These are phyloP conservation scores for Aphanomyces astaci DNA, from an alignment of 352 stramenopile species.

Conservation along the genomic window DNA sequence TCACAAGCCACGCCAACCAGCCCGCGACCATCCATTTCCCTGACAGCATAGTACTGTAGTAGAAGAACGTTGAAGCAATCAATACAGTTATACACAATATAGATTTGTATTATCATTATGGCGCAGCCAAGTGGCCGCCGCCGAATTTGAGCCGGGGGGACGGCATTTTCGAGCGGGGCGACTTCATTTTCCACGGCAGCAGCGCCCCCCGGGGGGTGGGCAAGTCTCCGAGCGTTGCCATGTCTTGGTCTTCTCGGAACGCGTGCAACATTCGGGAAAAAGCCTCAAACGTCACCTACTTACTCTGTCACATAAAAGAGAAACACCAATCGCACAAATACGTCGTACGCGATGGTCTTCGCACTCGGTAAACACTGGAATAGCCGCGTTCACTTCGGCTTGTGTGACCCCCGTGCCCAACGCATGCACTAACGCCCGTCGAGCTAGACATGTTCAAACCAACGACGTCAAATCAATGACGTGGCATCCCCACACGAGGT, in stretches of 20 bases:
- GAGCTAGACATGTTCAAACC: no score
- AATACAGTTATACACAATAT: not conserved
- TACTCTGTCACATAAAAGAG: not conserved
- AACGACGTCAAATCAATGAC: no score
- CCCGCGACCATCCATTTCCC: not conserved
- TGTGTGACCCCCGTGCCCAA: conserved; percentile 45
- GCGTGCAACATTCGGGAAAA: conserved; percentile 18
- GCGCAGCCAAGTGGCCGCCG: not conserved
- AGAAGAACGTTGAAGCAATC: not conserved
- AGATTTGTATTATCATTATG: not conserved
- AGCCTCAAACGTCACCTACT: conserved; percentile 22
- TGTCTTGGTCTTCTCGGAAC: conserved; percentile 2
- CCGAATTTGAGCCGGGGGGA: not conserved
- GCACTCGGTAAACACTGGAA: conserved; percentile 5
- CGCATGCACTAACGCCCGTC: conserved; percentile 52
- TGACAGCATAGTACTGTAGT: not conserved
- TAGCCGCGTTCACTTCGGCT: conserved; percentile 15
- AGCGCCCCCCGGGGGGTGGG: not conserved
- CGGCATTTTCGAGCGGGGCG: not conserved
- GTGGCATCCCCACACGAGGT: not conserved
- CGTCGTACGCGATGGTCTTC: conserved; percentile 9
- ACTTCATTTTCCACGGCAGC: not conserved
- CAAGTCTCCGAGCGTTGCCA: not conserved
- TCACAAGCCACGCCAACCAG: not conserved
- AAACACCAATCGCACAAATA: no score